Evolutionary conservation across 768 basidiomycete species (phyloP), one percentile per base, ranked within the genome.

Genomic region (Chalciporus sphaerocephalus): DNA sequence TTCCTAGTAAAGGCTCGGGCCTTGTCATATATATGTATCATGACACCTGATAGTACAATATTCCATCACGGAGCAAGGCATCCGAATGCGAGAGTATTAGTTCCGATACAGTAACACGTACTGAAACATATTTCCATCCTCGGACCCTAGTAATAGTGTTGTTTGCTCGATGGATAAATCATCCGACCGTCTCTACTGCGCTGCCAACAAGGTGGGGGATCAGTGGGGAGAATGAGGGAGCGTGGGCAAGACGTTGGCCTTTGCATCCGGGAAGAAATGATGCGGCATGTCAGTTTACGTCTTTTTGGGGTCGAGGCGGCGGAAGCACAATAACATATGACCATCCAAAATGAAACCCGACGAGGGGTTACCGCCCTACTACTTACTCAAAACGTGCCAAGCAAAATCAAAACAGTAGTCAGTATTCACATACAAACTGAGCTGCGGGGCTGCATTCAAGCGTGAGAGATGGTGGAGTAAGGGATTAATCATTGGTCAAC

Each of bases 231-330:
- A 33, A 35, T 21, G 32, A 16, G 23, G 18, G 39, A 17, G 48
- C 41, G 41, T 53, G 47, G 38, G 20, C 39, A 57, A 55, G 54
- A 48, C 56, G 40, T 55, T 40, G 38, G 38, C 41, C 51, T 36
- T 22, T 38, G 28, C 42, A 47, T 38, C 32, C 23, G 36, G 42
- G 38, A 40, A 45, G 44, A 42, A 57, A 49, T 63, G 52, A 60
- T 56, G 56, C 46, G 35, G 44, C 52, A 35, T 50, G 59, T 45
- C 43, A 44, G 25, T 56, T 62, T 62, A 62, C 61, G 61, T 64
- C 50, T 50, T 40, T 48, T 40, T 22, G 30, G 27, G 40, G 42
- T 43, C 45, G 44, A 38, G 48, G 49, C 52, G 52, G 46, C 47
- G 48, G 34, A 36, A 50, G 18, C n/a, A n/a, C n/a, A n/a, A n/a